A percentile compares a stretch with the other conserved stretches of the same genome.
Conservation (phyloP, 1,284 basidiomycete genomes). For the Coniferiporia weirii region DNA sequence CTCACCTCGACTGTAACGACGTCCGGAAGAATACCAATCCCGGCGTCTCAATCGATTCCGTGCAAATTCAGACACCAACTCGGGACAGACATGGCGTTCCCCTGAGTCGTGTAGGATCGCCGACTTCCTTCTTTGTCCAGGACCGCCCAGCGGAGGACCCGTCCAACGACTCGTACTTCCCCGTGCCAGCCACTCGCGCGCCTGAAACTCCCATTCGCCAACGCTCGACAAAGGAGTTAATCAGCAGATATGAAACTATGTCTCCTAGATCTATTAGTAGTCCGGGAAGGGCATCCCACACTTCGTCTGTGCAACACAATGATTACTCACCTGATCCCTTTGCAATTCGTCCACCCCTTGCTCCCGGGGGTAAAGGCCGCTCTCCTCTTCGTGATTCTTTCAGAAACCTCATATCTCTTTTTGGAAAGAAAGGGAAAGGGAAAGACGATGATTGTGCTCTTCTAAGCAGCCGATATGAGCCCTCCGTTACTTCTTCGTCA, state of each 20-base stretch:
- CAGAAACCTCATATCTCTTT: conserved; percentile 56
- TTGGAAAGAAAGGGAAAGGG: conserved; percentile 48
- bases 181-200: neutral
- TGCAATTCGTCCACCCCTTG: conserved; percentile 16
- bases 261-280: conserved; percentile 14
- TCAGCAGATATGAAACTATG: conserved; percentile 40
- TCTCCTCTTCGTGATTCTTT: conserved; percentile 63
- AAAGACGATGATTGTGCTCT: conserved; percentile 26
- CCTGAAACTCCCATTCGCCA: conserved; percentile 6
- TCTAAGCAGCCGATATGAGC: conserved; percentile 7
- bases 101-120: neutral
- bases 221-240: conserved; percentile 33
- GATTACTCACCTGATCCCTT: conserved; percentile 13
- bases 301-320: neutral
- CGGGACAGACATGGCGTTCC: neutral
- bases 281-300: neutral
- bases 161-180: conserved; percentile 10
- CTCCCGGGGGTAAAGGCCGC: conserved; percentile 22
- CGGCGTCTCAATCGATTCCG: neutral
- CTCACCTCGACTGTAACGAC: neutral
- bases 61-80: neutral
- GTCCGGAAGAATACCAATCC: neutral
- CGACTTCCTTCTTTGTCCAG: neutral
- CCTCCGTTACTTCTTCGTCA: neutral
- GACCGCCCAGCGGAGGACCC: neutral